Percentiles rank a stretch among this genome's conserved stretches.
phyloP scores from a whole-genome alignment of 2,329 filamentous ascomycete genomes.

The Davidsoniella eucalypti region DNA sequence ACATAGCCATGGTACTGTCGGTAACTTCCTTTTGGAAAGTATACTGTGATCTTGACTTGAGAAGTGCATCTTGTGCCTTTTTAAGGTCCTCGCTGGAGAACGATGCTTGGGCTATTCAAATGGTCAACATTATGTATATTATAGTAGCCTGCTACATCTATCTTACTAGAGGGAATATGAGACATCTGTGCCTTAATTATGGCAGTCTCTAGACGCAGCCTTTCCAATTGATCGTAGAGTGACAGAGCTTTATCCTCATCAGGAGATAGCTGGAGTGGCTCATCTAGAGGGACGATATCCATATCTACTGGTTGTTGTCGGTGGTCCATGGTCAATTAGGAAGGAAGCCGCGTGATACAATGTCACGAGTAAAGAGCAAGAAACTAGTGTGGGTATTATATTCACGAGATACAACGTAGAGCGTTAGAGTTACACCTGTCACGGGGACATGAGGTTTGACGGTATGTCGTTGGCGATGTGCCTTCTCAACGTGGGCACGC shows the following conservation, averaged over 20 bases:
- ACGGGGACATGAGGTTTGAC: too few species aligned
- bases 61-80: conserved; percentile 45
- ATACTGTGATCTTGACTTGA: conserved; percentile 55
- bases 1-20: conserved; percentile 51
- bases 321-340: neutral
- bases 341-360: too few species aligned
- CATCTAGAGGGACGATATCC: conserved; percentile 4
- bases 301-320: conserved; percentile 6
- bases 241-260: conserved; percentile 50
- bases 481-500: too few species aligned
- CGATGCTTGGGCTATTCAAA: conserved; percentile 15
- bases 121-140: neutral
- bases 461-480: too few species aligned
- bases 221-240: conserved; percentile 54
- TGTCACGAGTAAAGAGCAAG: too few species aligned
- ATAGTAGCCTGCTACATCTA: neutral
- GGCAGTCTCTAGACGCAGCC: conserved; percentile 55
- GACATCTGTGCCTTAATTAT: conserved; percentile 34
- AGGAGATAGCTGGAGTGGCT: conserved; percentile 40
- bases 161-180: conserved; percentile 13
- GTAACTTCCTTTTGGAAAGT: conserved; percentile 52
- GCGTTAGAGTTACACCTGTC: too few species aligned
- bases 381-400: too few species aligned
- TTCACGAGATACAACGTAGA: too few species aligned
- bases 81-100: conserved; percentile 34